Evolutionary conservation across 1,284 basidiomycete genomes (phyloP), one percentile per base, ranked within the genome.

Genomic region (Moesziomyces sp.): DNA sequence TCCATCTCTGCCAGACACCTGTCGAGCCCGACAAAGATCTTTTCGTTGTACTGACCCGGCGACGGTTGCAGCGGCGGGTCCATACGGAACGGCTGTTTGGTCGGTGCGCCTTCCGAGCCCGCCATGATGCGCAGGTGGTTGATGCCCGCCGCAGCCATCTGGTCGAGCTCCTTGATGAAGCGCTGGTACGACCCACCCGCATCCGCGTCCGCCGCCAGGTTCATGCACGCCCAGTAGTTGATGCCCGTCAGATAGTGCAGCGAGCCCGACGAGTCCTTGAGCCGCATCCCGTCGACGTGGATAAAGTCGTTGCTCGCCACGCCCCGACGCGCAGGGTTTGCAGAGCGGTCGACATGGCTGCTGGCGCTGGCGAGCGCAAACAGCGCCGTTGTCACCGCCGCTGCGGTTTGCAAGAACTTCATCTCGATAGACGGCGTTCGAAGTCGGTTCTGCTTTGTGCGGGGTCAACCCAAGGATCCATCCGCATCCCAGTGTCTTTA

Each of bases 41-140:
- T 52, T 44, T 78, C 74, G 45, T 77, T 66, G 43, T 60, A 63
- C 54, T 51, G 21, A 1, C 58, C 63, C 3, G 72, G 54, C n/a
- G 30, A 23, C 7, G 56, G 21, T 44, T 68, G 68, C 5, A 74
- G 35, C 34, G 64, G 47, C 3, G 67, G 62, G 1, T 53, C 21
- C 55, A 76, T 58, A 16, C 71, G 43, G 52, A 72, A 66, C 11
- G 65, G 61, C 40, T 60, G 50, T 19, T 21, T 46, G 4, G 54
- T 42, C 6, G 55, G 50, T 1, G 45, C 46, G 10, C 63, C 62
- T 35, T 75, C 62, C 3, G 50, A 53, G 18, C 28, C 23, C 11
- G 75, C 61, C 74, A 78, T 77, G 70, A 77, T 74, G 48, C 77
- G 65, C 13, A 78, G 60, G 44, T 77, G 72, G 45, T 78, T 77